Evolutionary conservation across 371 early-diverging fungal species (phyloP).

Genomic region (Syncephalastrum monosporum): DNA sequence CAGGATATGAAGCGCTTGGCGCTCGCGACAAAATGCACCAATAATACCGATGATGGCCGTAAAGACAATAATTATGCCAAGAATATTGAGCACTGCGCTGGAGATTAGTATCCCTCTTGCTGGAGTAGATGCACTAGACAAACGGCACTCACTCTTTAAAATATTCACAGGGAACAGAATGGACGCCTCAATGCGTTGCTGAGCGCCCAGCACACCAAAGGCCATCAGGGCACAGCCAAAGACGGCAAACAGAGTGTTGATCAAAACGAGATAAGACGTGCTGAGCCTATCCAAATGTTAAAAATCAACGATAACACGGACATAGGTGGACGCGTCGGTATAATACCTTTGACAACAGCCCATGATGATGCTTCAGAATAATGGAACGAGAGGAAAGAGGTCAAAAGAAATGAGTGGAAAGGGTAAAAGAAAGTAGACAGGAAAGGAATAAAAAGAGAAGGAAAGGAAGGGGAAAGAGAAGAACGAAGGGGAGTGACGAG

Average conservation of each 20-base stretch:
- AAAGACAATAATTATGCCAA: conserved; percentile 39
- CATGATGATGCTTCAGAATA: conserved; percentile 18
- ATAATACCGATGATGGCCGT: conserved; percentile 35
- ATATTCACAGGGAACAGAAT: conserved; percentile 39
- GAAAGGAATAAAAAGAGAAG: conserved; percentile 10
- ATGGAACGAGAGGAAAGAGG: conserved; percentile 1
- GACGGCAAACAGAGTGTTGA: conserved; percentile 32
- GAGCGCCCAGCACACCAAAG: conserved; percentile 36
- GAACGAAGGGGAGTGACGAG: no score
- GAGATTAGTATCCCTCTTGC: not conserved
- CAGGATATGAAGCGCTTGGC: conserved; percentile 32
- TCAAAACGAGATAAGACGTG: conserved; percentile 27
- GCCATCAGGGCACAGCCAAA: conserved; percentile 33
- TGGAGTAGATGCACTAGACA: not conserved
- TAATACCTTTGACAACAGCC: conserved; percentile 44
- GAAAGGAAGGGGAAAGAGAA: conserved; percentile 2
- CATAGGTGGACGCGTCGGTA: not conserved
- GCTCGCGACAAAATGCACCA: conserved; percentile 29
- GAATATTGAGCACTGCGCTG: conserved; percentile 34
- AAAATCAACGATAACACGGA: not conserved
- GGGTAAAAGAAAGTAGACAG: conserved; percentile 4
- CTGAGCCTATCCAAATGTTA: conserved; percentile 25
- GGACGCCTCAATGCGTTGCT: conserved; percentile 25
- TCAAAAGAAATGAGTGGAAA: not conserved
- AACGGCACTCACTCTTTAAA: conserved; percentile 30